A percentile compares a stretch with the other conserved stretches of the same genome.
These are phyloP conservation scores for Mycena galericulata DNA, from an alignment of 768 basidiomycete genomes.

Conservation along the genomic window DNA sequence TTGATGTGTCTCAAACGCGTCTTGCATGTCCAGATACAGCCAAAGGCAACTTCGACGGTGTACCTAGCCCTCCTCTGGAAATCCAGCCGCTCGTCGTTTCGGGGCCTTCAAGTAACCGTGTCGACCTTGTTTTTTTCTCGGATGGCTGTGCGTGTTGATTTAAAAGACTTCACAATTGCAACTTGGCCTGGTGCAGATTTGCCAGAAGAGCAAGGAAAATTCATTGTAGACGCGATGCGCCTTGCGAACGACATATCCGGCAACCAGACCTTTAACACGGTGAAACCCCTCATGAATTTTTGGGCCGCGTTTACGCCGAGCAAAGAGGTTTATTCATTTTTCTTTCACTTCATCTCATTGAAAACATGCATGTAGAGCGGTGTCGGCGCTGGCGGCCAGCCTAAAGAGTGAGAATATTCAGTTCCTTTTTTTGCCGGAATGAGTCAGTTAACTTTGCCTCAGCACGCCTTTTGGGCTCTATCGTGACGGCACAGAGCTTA, in stretches of 20 bases:
- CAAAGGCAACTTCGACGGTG: conserved; percentile 12
- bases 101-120: conserved; percentile 72
- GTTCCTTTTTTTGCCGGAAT: not conserved
- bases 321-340: conserved; percentile 62
- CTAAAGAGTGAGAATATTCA: conserved; percentile 67
- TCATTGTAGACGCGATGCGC: conserved; percentile 72
- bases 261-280: conserved; percentile 83
- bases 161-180: not conserved
- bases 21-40: conserved; percentile 7
- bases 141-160: conserved; percentile 73
- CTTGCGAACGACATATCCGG: conserved; percentile 77
- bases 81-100: conserved; percentile 69
- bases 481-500: conserved; percentile 81
- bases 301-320: conserved; percentile 87
- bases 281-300: conserved; percentile 81
- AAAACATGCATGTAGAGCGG: conserved; percentile 63
- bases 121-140: conserved; percentile 81
- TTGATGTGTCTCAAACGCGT: conserved; percentile 15
- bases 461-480: conserved; percentile 85
- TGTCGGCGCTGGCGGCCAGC: conserved; percentile 72
- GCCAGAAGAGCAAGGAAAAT: conserved; percentile 66
- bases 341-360: not conserved
- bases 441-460: not conserved
- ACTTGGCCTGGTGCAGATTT: conserved; percentile 58
- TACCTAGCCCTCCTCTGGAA: conserved; percentile 59